phyloP scores from a whole-genome alignment of 257 asterid species.

The Rauvolfia tetraphylla region DNA sequence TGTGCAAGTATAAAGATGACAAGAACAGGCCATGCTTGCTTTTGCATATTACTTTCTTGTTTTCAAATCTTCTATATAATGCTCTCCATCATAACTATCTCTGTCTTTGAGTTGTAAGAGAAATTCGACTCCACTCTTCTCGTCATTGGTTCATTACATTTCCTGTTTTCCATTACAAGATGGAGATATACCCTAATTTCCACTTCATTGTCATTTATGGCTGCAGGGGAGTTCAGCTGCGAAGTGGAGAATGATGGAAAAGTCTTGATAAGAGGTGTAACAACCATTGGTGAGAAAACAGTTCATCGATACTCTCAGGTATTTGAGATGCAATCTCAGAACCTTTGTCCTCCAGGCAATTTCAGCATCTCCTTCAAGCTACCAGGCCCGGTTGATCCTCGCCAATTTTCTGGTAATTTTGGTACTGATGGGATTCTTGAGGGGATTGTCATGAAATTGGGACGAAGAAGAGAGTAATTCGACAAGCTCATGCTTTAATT shows the following conservation, averaged over 20 bases:
- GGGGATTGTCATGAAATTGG: conserved; percentile 59
- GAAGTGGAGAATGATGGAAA: conserved; percentile 71
- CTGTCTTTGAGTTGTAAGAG: not conserved
- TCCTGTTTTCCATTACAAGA: not conserved
- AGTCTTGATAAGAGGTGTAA: conserved; percentile 62
- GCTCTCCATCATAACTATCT: not conserved
- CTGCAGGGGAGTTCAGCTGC: conserved; percentile 72
- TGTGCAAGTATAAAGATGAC: too few species aligned
- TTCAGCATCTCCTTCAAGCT: conserved; percentile 70
- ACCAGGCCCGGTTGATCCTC: conserved; percentile 84
- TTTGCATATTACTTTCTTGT: not conserved
- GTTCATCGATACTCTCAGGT: conserved; percentile 43
- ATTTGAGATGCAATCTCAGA: conserved; percentile 75
- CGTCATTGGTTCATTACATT: not conserved
- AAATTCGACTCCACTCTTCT: not conserved
- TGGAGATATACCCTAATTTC: not conserved
- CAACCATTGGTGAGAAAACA: conserved; percentile 52
- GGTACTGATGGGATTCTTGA: conserved; percentile 77
- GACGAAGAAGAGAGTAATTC: conserved; percentile 2
- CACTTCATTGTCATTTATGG: not conserved
- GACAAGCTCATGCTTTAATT: not conserved
- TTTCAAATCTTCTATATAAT: not conserved
- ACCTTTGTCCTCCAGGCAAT: conserved; percentile 71
- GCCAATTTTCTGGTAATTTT: conserved; percentile 62
- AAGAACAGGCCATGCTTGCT: too few species aligned